phyloP scores from a whole-genome alignment of 257 asterid species.

The Gentiana straminea region DNA sequence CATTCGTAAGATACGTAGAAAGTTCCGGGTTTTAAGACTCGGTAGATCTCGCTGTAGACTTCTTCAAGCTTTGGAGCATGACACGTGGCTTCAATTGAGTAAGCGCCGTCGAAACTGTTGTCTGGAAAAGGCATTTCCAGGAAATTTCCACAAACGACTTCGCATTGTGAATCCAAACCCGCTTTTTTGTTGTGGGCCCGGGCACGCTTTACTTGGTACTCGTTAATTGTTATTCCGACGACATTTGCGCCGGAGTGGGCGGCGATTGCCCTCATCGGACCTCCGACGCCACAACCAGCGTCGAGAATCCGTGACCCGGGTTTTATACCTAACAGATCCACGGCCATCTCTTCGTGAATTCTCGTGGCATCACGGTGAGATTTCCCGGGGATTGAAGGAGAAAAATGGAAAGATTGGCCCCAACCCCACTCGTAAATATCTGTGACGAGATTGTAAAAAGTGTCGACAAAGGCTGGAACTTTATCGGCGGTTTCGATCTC shows the following conservation, averaged over 20 bases:
- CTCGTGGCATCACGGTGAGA: conserved; percentile 74
- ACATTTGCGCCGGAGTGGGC: conserved; percentile 65
- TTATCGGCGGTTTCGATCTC: conserved; percentile 41
- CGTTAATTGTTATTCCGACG: conserved; percentile 71
- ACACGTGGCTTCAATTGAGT: conserved; percentile 75
- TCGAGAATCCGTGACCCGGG: conserved; percentile 53
- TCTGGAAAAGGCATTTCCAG: conserved; percentile 65
- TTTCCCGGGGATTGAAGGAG: conserved; percentile 56
- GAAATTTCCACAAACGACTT: conserved; percentile 71
- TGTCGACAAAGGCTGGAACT: conserved; percentile 79
- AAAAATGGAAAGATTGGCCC: conserved; percentile 82
- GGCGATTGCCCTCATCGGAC: conserved; percentile 90
- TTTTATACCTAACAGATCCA: conserved; percentile 42
- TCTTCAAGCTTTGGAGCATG: conserved; percentile 76
- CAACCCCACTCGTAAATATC: conserved; percentile 90
- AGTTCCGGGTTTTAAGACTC: conserved; percentile 66
- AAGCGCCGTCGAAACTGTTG: conserved; percentile 59
- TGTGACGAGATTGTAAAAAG: conserved; percentile 76
- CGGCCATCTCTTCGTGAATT: conserved; percentile 75
- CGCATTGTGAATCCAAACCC: conserved; percentile 48
- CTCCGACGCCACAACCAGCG: conserved; percentile 83
- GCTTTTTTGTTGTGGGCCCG: conserved; percentile 63
- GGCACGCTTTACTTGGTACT: conserved; percentile 69
- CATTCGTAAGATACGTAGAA: conserved; percentile 66
- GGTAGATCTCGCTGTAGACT: conserved; percentile 61